phyloP scores from a whole-genome alignment of 2,329 filamentous ascomycete genomes.

The Didymella pinodella region DNA sequence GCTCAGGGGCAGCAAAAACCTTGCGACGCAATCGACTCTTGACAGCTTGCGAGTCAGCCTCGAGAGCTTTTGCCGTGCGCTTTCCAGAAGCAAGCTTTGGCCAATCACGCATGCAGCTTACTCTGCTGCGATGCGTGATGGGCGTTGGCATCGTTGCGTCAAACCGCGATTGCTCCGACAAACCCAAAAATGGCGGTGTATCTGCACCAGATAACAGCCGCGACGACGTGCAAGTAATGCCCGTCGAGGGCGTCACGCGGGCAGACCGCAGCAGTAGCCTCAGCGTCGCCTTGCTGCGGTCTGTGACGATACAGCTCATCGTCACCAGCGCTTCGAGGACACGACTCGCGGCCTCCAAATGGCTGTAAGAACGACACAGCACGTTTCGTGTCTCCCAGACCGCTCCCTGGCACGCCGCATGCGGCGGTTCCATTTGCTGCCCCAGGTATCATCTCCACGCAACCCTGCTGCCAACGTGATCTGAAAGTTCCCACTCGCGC shows the following conservation, averaged over 20 bases:
- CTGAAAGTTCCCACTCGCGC: conserved; percentile 28
- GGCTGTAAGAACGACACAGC: conserved; percentile 34
- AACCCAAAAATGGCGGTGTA: conserved; percentile 44
- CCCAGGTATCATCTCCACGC: conserved; percentile 35
- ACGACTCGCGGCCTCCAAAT: conserved; percentile 73
- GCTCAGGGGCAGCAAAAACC: conserved; percentile 35
- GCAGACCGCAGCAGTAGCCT: conserved; percentile 13
- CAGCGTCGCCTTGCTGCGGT: conserved; percentile 31
- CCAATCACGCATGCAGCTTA: conserved; percentile 31
- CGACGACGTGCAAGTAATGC: conserved; percentile 7
- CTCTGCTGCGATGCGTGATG: conserved; percentile 23
- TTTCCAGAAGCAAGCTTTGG: conserved; percentile 36
- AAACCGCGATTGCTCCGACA: conserved; percentile 38
- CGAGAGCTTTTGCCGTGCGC: conserved; percentile 31
- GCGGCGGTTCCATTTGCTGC: conserved; percentile 44
- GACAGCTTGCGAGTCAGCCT: conserved; percentile 40
- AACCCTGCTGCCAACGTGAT: conserved; percentile 37
- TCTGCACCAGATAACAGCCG: conserved; percentile 17
- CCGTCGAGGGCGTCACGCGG: conserved; percentile 15
- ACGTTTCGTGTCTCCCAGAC: conserved; percentile 38
- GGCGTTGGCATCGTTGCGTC: conserved; percentile 36
- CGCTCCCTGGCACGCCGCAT: conserved; percentile 26
- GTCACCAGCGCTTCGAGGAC: conserved; percentile 50
- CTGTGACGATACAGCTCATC: conserved; percentile 32
- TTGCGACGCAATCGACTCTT: conserved; percentile 27